Percentiles rank a stretch among this genome's conserved stretches.
Conservation (phyloP, 2,329 filamentous ascomycete species). For the Curvularia lunata region DNA sequence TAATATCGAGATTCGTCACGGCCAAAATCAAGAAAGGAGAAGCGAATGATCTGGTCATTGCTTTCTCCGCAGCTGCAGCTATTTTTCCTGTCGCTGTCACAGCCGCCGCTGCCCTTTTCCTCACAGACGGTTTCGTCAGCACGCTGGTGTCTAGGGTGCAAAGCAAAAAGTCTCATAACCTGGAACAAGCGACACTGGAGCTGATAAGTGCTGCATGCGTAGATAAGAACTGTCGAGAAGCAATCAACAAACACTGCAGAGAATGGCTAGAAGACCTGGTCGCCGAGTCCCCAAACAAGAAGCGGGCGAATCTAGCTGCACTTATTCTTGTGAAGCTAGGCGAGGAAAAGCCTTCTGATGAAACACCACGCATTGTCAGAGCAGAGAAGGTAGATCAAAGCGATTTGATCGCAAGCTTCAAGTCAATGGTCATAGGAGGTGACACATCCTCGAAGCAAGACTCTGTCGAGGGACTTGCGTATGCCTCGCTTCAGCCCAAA, state of each 20-base stretch:
- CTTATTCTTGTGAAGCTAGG: slow-evolving; percentile 64
- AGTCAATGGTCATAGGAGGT: slow-evolving; percentile 68
- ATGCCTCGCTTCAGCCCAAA: slow-evolving; percentile 82
- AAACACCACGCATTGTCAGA: slow-evolving; percentile 41
- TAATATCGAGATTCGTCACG: slow-evolving; percentile 77
- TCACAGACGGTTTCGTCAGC: slow-evolving; percentile 84
- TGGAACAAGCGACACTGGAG: slow-evolving; percentile 85
- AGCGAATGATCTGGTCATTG: slow-evolving; percentile 86
- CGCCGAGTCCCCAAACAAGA: slow-evolving; percentile 69
- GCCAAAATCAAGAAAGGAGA: slow-evolving; percentile 73
- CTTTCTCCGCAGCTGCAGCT: slow-evolving; percentile 88
- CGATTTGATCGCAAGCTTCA: slow-evolving; percentile 63
- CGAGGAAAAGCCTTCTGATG: slow-evolving; percentile 46
- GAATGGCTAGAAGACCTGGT: slow-evolving; percentile 88
- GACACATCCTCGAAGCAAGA: slow-evolving; percentile 67
- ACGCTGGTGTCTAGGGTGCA: slow-evolving; percentile 78
- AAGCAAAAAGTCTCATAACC: slow-evolving; percentile 80
- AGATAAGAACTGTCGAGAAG: slow-evolving; percentile 79
- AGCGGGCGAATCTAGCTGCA: slow-evolving; percentile 59
- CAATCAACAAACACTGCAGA: slow-evolving; percentile 81
- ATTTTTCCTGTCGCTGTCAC: slow-evolving; percentile 86
- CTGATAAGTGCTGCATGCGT: slow-evolving; percentile 92
- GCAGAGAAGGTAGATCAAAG: slow-evolving; percentile 48
- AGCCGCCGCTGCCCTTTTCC: slow-evolving; percentile 77
- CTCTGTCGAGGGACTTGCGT: slow-evolving; percentile 89